A percentile compares a stretch with the other conserved stretches of the same genome.
phyloP scores from a whole-genome alignment of 1,284 basidiomycete genomes.

The Moesziomyces parantarcticus region DNA sequence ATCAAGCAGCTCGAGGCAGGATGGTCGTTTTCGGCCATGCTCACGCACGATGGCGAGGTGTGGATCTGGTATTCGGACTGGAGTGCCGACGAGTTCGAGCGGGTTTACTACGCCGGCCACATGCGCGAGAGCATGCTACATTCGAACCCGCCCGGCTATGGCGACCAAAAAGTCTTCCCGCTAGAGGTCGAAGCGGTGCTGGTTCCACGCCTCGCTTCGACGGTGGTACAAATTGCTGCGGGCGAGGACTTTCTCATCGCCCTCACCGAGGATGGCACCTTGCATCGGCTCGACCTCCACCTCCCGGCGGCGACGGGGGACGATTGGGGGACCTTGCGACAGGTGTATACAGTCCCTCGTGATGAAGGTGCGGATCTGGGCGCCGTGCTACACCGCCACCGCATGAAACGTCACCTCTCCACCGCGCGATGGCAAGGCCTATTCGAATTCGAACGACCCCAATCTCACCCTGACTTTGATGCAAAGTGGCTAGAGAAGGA shows the following conservation, averaged over 20 bases:
- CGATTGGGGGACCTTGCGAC: neutral
- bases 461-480: constrained; percentile 7
- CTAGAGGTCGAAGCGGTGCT: constrained; percentile 8
- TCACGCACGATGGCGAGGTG: constrained; percentile 19
- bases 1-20: constrained; percentile 54
- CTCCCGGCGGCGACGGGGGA: neutral
- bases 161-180: constrained; percentile 8
- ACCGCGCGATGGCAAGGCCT: constrained; percentile 21
- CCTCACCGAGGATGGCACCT: constrained; percentile 34
- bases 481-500: constrained; percentile 10
- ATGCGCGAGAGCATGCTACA: constrained; percentile 1
- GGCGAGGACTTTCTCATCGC: constrained; percentile 52
- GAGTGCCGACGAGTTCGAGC: constrained; percentile 3
- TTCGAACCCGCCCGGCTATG: constrained; percentile 13
- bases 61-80: constrained; percentile 28
- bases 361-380: neutral
- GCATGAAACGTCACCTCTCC: constrained; percentile 2
- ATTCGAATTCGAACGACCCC: constrained; percentile 10
- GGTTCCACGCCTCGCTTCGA: constrained; percentile 8
- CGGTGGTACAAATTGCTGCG: constrained; percentile 35
- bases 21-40: constrained; percentile 44
- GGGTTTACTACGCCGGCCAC: constrained; percentile 10
- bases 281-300: constrained; percentile 42
- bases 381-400: neutral
- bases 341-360: neutral